phyloP scores from a whole-genome alignment of 129 eudicot species.

The Helichrysum umbraculigerum region DNA sequence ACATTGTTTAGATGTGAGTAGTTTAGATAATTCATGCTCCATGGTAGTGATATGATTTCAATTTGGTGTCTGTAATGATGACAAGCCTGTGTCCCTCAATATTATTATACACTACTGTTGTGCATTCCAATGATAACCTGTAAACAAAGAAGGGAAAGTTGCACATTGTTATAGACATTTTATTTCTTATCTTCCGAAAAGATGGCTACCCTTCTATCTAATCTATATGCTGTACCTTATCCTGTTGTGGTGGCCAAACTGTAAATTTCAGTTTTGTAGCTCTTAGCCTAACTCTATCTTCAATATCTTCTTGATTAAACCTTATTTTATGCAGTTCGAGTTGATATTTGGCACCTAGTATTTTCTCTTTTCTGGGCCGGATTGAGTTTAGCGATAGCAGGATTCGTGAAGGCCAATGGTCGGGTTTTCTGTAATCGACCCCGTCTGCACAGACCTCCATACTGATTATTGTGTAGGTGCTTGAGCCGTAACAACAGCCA shows the following conservation, averaged over 20 bases:
- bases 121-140: background rate
- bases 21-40: background rate
- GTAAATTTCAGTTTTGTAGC: background rate
- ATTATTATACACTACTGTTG: too few relatives aligned
- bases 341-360: conserved; percentile 49
- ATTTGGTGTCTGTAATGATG: too few relatives aligned
- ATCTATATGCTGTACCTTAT: background rate
- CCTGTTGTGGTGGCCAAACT: conserved; percentile 8
- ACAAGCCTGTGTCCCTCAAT: too few relatives aligned
- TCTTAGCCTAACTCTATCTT: background rate
- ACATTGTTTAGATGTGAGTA: background rate
- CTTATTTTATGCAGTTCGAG: conserved; percentile 53
- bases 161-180: background rate
- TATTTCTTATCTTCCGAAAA: background rate
- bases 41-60: conserved; percentile 1
- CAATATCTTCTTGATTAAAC: background rate
- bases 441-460: conserved; percentile 61
- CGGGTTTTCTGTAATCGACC: conserved; percentile 85
- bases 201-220: background rate
- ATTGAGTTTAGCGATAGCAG: conserved; percentile 65
- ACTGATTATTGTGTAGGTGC: conserved; percentile 30
- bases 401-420: conserved; percentile 76
- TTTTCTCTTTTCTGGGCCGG: conserved; percentile 81
- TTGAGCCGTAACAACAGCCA: background rate
- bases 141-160: background rate